A percentile compares a stretch with the other conserved stretches of the same genome.
Conservation (phyloP, 768 basidiomycete genomes). For the Hirschioporus abietinus region DNA sequence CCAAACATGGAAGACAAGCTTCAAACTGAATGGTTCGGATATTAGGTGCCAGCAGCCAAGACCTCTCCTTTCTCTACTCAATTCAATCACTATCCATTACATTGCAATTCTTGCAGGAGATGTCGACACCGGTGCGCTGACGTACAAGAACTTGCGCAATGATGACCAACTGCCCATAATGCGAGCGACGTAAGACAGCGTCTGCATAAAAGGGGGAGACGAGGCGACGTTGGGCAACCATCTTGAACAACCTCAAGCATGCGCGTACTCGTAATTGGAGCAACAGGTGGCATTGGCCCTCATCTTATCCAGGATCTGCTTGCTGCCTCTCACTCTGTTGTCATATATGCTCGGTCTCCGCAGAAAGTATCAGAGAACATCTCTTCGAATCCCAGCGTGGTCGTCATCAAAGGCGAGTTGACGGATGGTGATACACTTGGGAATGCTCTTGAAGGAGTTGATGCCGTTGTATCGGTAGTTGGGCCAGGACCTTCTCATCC, state of each 20-base stretch:
- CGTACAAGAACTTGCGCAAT: too few species aligned
- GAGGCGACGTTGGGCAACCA: too few species aligned
- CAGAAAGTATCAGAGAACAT: conserved; percentile 54
- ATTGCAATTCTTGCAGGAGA: too few species aligned
- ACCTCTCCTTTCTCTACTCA: too few species aligned
- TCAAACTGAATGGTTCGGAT: too few species aligned
- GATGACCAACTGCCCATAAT: too few species aligned
- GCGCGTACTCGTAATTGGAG: conserved; percentile 64
- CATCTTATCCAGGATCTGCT: conserved; percentile 54
- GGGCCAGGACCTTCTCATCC: conserved; percentile 44
- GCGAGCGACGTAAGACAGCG: too few species aligned
- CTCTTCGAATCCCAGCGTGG: conserved; percentile 35
- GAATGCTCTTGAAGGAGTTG: conserved; percentile 50
- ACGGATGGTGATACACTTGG: conserved; percentile 44
- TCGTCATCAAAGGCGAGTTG: conserved; percentile 50
- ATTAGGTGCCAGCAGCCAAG: too few species aligned
- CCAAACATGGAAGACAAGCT: too few species aligned
- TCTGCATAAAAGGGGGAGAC: too few species aligned
- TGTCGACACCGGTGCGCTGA: too few species aligned
- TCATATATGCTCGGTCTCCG: conserved; percentile 61
- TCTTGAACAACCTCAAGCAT: conserved; percentile 22
- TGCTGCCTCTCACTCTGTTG: conserved; percentile 36
- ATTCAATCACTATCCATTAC: too few species aligned
- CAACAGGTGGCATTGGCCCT: conserved; percentile 57
- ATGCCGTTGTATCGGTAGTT: conserved; percentile 62